These are phyloP conservation scores for Hepatocystis sp. DNA, from an alignment of 169 alveolate genomes.

Conservation along the genomic window DNA sequence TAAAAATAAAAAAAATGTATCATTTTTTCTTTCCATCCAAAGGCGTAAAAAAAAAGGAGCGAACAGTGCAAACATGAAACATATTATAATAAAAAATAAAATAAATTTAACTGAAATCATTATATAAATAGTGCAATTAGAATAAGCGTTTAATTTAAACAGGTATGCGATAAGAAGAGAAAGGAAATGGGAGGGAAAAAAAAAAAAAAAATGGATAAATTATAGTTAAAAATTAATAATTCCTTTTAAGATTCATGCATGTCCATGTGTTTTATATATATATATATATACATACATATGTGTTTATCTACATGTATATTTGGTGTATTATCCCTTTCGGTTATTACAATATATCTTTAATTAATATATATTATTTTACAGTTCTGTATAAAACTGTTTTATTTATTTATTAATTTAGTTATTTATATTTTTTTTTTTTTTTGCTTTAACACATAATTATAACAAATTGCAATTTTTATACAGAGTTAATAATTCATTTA, in stretches of 20 bases:
- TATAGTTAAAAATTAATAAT: not conserved
- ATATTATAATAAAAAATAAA: conserved; percentile 15
- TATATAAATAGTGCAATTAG: not conserved
- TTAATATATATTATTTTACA: too few species aligned
- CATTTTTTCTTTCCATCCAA: conserved; percentile 6
- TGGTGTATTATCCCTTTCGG: too few species aligned
- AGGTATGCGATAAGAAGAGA: too few species aligned
- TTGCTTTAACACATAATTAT: too few species aligned
- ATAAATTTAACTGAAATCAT: conserved; percentile 38
- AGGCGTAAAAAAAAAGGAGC: conserved; percentile 23
- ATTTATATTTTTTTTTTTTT: too few species aligned
- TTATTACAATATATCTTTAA: too few species aligned
- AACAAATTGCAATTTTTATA: too few species aligned
- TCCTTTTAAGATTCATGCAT: not conserved
- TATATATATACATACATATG: too few species aligned
- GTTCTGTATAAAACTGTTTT: too few species aligned
- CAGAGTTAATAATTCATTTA: too few species aligned
- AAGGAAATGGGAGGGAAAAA: not conserved
- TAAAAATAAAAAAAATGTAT: conserved; percentile 6
- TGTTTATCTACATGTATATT: too few species aligned
- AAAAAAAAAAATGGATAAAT: conserved; percentile 10
- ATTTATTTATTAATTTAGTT: too few species aligned
- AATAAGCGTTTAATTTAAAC: not conserved
- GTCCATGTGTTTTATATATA: not conserved
- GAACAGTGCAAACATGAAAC: conserved; percentile 25